Evolutionary conservation across 2,329 filamentous ascomycete genomes (phyloP), one percentile per base, ranked within the genome.

Genomic region (Myotisia sp.): DNA sequence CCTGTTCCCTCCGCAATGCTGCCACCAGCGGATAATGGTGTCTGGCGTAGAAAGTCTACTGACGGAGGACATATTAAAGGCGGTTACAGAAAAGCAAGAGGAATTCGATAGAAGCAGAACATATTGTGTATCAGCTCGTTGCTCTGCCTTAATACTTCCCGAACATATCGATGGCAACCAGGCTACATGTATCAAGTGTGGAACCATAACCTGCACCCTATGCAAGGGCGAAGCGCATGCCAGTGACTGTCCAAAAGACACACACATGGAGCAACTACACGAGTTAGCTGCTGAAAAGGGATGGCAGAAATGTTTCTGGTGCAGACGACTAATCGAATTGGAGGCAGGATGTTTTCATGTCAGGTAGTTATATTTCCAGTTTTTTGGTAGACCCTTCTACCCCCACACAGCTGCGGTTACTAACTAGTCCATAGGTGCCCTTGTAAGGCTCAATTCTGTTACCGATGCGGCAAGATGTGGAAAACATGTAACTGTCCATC

Each of bases 1-100:
- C 0, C 44, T 69, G 0, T 76, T 71, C 37, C 71, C 71, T 0
- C 69, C 71, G 0, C 56, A 58, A 2, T 76, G 71, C 50, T 74
- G 70, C 44, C 38, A 44, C 0, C 42, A 60, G 17, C 37, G 47
- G 0, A 65, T 75, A 4, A 47, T 58, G 0, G 31, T 67, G 1
- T 46, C 49, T 1, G 32, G 40, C 0, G 55, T 54, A 18, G 47
- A 46, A 0, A 24, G 43, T 1, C 55, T 65, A 29, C 51, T 75
- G 0, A 44, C 53, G 0, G 4, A 41, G 0, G 36, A 58, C 1
- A 29, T 69, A 0, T 37, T 59, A 0, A 40, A 46, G 0, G 24
- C 47, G 6, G 71, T 64, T 40, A 44, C 51, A 6, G 47, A 46
- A 1, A 74, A 69, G 45, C 55, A 60, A 20, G 13, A 63, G 2